Base-by-base conservation (phyloP, 2,329 filamentous ascomycete genomes). In the Pseudonectria foliicola region DNA sequence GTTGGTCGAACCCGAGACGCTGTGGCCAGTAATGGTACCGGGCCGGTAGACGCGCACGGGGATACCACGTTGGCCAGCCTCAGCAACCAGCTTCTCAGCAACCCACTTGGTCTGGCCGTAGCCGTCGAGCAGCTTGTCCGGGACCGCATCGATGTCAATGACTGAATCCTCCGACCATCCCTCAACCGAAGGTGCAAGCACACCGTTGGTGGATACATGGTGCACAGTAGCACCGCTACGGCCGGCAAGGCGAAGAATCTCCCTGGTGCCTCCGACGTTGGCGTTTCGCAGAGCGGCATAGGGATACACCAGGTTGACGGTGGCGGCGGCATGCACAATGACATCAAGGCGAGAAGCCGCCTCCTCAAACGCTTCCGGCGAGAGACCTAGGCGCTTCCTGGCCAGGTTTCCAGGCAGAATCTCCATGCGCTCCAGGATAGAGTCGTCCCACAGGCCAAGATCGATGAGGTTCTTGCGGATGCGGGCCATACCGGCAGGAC, bases 21-120 rank as follows among this genome's bases (percentile, higher is more conserved):
- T 87, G 60, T 89, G 84, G 0, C 85, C 85, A 46, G 80, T 85
- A 50, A 89, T 87, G 0, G 85, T 89, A 29, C 83, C 83, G 0
- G 80, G 78, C 6, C 83, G 79, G 46, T 84, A 77, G 26, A 88
- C 80, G 48, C 77, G 75, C 18, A 83, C 77, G 0, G 82, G 82
- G 23, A 88, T 63, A 8, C 82, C 82, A 25, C 82, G 75, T 16
- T 73, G 71, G 16, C 72, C 73, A 8, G 84, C 82, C 52, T 86
- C 80, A 10, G 76, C 67, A 7, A 85, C 78, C 3, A 88, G 76
- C 55, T 82, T 77, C 55, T 88, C 83, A 3, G 83, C 82, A 21
- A 85, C 83, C 83, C 84, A 88, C 54, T 88, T 88, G 1, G 82
- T 85, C 58, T 87, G 83, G 1, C 82, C 82, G 43, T 88, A 88